phyloP scores from a whole-genome alignment of 225 moss, liverwort and hornwort genomes.

The Ulota crispa region DNA sequence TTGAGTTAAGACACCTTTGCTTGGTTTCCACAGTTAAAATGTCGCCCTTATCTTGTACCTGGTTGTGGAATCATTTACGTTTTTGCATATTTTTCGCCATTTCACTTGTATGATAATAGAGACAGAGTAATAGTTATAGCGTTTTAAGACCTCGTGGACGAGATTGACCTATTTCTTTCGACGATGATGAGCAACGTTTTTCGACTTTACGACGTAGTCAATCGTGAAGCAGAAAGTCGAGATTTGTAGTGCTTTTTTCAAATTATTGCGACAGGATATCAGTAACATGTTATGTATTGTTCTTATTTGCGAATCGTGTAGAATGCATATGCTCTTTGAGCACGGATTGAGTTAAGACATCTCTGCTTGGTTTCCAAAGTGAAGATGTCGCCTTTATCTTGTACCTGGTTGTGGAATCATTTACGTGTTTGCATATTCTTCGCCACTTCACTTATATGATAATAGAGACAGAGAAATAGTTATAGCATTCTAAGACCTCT shows the following conservation, averaged over 20 bases:
- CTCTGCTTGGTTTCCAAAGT: too few relatives aligned
- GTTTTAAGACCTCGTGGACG: neutral
- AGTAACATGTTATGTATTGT: neutral
- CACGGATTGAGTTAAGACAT: neutral
- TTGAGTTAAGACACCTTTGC: neutral
- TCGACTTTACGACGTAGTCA: neutral
- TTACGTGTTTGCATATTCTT: neutral
- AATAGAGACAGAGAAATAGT: neutral
- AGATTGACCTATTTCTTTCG: neutral
- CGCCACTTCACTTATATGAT: constrained; percentile 10
- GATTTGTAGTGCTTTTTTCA: neutral
- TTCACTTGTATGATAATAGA: neutral
- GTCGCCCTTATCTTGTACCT: too few relatives aligned
- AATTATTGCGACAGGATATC: neutral
- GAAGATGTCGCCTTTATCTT: too few relatives aligned
- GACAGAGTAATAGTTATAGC: neutral
- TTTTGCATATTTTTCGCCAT: neutral
- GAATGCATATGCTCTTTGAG: neutral
- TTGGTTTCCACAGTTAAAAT: too few relatives aligned
- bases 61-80: neutral
- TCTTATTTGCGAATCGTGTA: neutral
- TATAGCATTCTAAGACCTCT: neutral
- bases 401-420: neutral
- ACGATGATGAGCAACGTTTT: neutral
- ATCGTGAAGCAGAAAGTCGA: neutral